phyloP scores from a whole-genome alignment of 306 rosid species.

The Ceratonia siliqua region DNA sequence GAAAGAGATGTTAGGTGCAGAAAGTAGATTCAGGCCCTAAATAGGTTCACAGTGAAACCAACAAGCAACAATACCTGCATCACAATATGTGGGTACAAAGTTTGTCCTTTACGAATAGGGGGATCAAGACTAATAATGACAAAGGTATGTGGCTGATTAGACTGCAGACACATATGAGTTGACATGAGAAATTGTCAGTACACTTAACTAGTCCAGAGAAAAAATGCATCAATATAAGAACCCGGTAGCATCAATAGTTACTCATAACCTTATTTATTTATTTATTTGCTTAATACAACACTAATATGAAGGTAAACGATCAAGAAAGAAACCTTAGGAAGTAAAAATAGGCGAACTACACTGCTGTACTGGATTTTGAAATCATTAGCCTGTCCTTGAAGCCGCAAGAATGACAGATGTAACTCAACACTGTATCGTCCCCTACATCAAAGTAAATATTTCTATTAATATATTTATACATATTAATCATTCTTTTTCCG shows the following conservation, averaged over 20 bases:
- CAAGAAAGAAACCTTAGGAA: slow-evolving; percentile 79
- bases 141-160: slow-evolving; percentile 95
- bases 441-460: slow-evolving; percentile 52
- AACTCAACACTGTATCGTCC: slow-evolving; percentile 97
- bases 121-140: slow-evolving; percentile 95
- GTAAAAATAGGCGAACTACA: slow-evolving; percentile 90
- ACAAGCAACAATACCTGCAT: slow-evolving; percentile 71
- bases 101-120: slow-evolving; percentile 98
- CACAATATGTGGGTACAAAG: slow-evolving; percentile 95
- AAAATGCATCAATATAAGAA: slow-evolving; percentile 18
- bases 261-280: background rate
- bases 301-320: slow-evolving; percentile 22
- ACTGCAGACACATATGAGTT: slow-evolving; percentile 56
- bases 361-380: slow-evolving; percentile 98
- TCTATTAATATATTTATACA: slow-evolving; percentile 29
- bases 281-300: background rate
- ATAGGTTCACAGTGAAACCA: slow-evolving; percentile 29
- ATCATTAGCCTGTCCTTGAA: slow-evolving; percentile 98
- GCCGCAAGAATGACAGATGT: slow-evolving; percentile 86
- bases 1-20: slow-evolving; percentile 5
- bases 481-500: background rate
- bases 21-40: slow-evolving; percentile 17
- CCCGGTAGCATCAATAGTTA: background rate
- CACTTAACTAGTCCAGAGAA: background rate
- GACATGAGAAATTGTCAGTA: slow-evolving; percentile 29